These are phyloP conservation scores for Fusarium concolor DNA, from an alignment of 2,329 filamentous ascomycete genomes.

Conservation along the genomic window DNA sequence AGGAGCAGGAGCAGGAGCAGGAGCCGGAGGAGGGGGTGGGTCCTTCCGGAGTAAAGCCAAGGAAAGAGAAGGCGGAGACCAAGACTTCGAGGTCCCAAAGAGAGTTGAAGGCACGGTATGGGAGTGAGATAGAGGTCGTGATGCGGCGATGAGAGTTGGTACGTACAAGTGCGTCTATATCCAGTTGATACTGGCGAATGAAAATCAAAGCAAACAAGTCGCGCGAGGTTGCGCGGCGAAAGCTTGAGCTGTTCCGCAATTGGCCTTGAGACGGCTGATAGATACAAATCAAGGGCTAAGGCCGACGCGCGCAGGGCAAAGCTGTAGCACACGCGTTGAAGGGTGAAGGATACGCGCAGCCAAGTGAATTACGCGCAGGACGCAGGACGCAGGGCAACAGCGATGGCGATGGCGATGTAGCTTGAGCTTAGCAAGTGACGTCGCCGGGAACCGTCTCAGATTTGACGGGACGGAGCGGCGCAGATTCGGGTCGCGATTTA, in stretches of 20 bases:
- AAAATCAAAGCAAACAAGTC: slow-evolving; percentile 35
- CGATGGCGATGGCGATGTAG: background rate
- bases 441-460: slow-evolving; percentile 34
- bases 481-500: slow-evolving; percentile 36
- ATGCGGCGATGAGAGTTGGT: slow-evolving; percentile 22
- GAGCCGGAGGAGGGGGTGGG: slow-evolving; percentile 38
- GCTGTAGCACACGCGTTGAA: slow-evolving; percentile 38
- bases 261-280: slow-evolving; percentile 26
- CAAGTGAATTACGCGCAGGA: slow-evolving; percentile 34
- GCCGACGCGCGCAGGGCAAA: slow-evolving; percentile 33
- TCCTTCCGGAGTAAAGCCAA: slow-evolving; percentile 28
- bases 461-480: slow-evolving; percentile 44
- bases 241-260: slow-evolving; percentile 28
- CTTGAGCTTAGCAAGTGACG: slow-evolving; percentile 12
- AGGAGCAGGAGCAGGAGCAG: slow-evolving; percentile 17
- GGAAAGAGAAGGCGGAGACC: slow-evolving; percentile 14
- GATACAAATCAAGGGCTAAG: slow-evolving; percentile 32
- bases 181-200: slow-evolving; percentile 29
- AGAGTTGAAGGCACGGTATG: slow-evolving; percentile 2
- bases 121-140: slow-evolving; percentile 7
- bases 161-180: slow-evolving; percentile 33
- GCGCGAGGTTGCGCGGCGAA: slow-evolving; percentile 29
- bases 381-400: slow-evolving; percentile 25
- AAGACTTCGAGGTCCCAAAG: slow-evolving; percentile 30
- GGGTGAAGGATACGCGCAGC: slow-evolving; percentile 36